Base-by-base conservation (phyloP, 1,284 basidiomycete species). In the Polyporus tsugae region DNA sequence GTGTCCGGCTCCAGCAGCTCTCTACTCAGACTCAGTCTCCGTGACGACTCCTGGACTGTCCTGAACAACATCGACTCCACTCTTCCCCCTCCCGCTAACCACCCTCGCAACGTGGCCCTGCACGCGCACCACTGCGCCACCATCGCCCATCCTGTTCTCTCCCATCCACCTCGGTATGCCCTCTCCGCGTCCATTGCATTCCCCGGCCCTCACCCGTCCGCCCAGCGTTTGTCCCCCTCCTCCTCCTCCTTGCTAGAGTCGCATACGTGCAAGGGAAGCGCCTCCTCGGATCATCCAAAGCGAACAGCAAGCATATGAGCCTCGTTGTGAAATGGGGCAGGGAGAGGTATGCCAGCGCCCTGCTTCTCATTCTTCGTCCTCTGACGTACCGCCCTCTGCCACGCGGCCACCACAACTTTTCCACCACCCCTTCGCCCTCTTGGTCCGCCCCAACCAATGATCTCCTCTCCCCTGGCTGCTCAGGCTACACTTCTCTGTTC, bases 271-370 rank as follows among this genome's bases (percentile, higher is more conserved):
- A 78, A 46, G 69, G 75, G 22, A 77, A 72, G 62, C 74, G 71
- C 73, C 65, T 77, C 72, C 62, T 76, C 66, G 69, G 72, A 65
- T 67, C 63, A 66, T 64, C 60, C 69, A 73, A 38, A 53, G 66
- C 63, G 63, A 73, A 72, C 70, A 67, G 58, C 57, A 72, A 65
- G 65, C 66, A 67, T 67, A 87, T 86, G 84, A 80, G 83, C 76
- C 80, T 91, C 73, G 83, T 84, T 67, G 84, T 91, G 72, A 90
- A 90, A 79, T 92, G 89, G 89, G 87, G 84, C 55, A 84, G 83
- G 70, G 88, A 91, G 77, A 83, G 84, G 82, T 84, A 67, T 70
- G 79, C 77, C 36, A 52, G 29, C 38, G n/a, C 38, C 44, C 63
- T 49, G 29, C 67, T 62, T 70, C 66, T 58, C 70, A 62, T 49